These are phyloP conservation scores for Hericium alpestre DNA, from an alignment of 768 basidiomycete species.

Conservation along the genomic window DNA sequence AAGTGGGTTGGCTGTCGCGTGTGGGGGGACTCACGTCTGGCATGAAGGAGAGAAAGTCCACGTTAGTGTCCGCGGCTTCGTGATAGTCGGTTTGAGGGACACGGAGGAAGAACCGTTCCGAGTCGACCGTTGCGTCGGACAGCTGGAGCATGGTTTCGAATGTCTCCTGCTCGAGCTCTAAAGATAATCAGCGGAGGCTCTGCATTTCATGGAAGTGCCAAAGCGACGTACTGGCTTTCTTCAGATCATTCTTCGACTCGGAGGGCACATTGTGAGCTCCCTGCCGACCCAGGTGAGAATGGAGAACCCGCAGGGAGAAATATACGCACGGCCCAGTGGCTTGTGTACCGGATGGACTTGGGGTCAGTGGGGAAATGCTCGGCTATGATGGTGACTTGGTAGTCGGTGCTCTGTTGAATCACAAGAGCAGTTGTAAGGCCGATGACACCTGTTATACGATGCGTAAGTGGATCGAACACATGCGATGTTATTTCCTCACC, in stretches of 20 bases:
- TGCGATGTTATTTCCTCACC: constrained; percentile 17
- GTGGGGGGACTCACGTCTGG: constrained; percentile 20
- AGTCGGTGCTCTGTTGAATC: constrained; percentile 51
- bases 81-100: constrained; percentile 54
- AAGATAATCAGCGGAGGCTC: background rate
- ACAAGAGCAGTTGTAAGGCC: constrained; percentile 69
- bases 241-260: constrained; percentile 34
- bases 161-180: constrained; percentile 63
- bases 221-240: constrained; percentile 36
- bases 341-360: constrained; percentile 66
- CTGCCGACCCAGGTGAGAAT: constrained; percentile 23
- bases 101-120: constrained; percentile 56
- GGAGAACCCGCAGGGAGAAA: background rate
- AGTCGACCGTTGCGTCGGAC: constrained; percentile 44
- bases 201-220: background rate
- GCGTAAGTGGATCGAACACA: background rate
- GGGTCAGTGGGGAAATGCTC: constrained; percentile 65
- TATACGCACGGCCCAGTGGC: constrained; percentile 60
- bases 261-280: constrained; percentile 71
- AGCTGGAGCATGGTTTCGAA: constrained; percentile 69
- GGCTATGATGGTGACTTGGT: constrained; percentile 59
- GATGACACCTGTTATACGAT: constrained; percentile 48
- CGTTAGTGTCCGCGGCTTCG: constrained; percentile 26
- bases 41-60: constrained; percentile 24
- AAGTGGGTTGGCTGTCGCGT: too few species aligned